Base-by-base conservation (phyloP, 345 rosid species). In the Pistacia integerrima region DNA sequence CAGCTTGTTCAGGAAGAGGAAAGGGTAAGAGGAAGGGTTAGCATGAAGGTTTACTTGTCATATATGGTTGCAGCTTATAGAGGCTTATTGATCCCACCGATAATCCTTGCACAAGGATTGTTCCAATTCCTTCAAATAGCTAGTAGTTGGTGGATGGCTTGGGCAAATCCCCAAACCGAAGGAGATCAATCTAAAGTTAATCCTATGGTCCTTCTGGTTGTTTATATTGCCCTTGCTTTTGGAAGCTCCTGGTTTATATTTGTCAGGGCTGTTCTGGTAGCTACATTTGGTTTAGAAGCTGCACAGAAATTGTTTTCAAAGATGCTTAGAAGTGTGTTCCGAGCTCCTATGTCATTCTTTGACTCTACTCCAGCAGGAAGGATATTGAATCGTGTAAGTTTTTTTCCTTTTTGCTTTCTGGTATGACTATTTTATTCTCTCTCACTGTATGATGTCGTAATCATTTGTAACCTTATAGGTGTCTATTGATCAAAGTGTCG, bases 121-220 rank as follows among this genome's bases (percentile, higher is more conserved):
- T 96, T 96, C 79, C 99, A 96, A 65, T 94, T 96, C 84, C 99
- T 96, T 75, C 99, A 96, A 87, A 96, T 96, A 78, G 95, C 97
- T 82, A 90, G 99, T 84, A 96, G 87, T 81, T 96, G 99, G 99
- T 96, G 99, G 99, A 96, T 96, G 99, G 99, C 99, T 72, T 96
- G 99, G 99, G 98, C 98, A 59, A 96, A 94, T 84, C 99, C 99
- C 74, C 99, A 93, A 79, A 92, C 94, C 17, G 97, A 89, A 89
- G 99, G 97, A 69, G 99, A 88, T 72, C 83, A 83, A 73, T 86
- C 99, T 41, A 96, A 90, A 88, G 97, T 91, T 77, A 76, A 83
- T 79, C 90, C 98, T 17, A 90, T 92, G 86, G 89, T 87, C 80
- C 97, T 96, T 79, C 88, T 96, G 51, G 77, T 91, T 68, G 97